These are phyloP conservation scores for Pseudogymnoascus sp. DNA, from an alignment of 2,329 filamentous ascomycete genomes.

Conservation along the genomic window DNA sequence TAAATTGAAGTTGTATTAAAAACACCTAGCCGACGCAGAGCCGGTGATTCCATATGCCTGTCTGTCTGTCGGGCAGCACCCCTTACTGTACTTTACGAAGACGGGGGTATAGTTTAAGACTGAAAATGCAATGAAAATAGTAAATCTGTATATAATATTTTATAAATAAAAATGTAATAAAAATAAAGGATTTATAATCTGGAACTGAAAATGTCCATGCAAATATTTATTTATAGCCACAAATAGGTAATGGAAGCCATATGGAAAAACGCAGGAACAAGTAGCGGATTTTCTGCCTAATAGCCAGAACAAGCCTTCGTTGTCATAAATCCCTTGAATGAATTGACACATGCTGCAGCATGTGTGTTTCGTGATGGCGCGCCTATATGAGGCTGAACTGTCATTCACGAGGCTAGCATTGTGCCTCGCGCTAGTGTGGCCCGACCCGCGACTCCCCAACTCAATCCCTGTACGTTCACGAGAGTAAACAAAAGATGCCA, in stretches of 20 bases:
- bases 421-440: slow-evolving; percentile 3
- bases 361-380: not conserved
- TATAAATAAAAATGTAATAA: not conserved
- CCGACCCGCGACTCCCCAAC: not conserved
- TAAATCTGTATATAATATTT: no score
- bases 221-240: not conserved
- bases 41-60: no score
- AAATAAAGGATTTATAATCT: no score
- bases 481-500: slow-evolving; percentile 22
- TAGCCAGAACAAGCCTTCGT: not conserved
- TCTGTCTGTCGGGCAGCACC: no score
- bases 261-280: not conserved
- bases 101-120: no score
- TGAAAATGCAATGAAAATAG: no score
- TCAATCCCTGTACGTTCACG: not conserved
- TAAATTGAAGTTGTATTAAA: no score
- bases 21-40: no score
- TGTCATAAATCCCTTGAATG: not conserved
- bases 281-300: not conserved
- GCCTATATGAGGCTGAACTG: not conserved
- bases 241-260: not conserved
- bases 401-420: not conserved
- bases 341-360: no score
- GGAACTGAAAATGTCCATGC: not conserved
- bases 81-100: no score